Conservation (phyloP, 805 yeast species). For the Cyberlindnera americana region DNA sequence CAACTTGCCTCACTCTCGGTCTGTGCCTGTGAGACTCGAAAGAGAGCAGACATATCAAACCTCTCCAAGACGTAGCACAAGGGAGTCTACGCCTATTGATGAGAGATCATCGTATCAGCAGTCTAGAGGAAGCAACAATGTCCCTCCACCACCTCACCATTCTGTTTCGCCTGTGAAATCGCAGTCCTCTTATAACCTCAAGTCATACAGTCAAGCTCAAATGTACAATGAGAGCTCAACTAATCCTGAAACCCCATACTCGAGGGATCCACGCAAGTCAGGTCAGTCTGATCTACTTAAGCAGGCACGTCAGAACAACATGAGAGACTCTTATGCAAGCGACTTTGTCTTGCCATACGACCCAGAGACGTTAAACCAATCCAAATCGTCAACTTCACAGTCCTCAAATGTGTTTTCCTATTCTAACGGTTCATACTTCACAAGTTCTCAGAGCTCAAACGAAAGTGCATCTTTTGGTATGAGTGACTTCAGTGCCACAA, state of each 20-base stretch:
- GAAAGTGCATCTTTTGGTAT: constrained; percentile 38
- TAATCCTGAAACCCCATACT: constrained; percentile 16
- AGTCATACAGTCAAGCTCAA: constrained; percentile 5
- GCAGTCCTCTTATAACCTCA: constrained; percentile 20
- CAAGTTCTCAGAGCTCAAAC: constrained; percentile 43
- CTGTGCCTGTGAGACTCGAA: constrained; percentile 22
- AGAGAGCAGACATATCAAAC: constrained; percentile 6
- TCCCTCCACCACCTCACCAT: constrained; percentile 26
- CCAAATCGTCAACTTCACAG: constrained; percentile 24
- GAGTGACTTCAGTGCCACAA: constrained; percentile 79
- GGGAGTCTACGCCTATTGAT: constrained; percentile 8
- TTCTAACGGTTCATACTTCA: constrained; percentile 44
- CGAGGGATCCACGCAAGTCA: constrained; percentile 5
- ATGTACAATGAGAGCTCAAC: neutral
- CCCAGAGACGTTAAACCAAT: constrained; percentile 30
- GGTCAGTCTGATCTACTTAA: constrained; percentile 10
- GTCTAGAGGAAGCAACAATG: constrained; percentile 3
- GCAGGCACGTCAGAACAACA: constrained; percentile 14
- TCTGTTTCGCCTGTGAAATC: constrained; percentile 22
- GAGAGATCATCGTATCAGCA: constrained; percentile 1
- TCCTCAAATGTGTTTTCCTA: constrained; percentile 29
- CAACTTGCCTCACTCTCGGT: constrained; percentile 23
- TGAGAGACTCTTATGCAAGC: constrained; percentile 11
- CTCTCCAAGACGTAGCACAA: neutral
- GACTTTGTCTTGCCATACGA: constrained; percentile 31